Percentiles rank a stretch among this genome's conserved stretches.
Conservation (phyloP, 75 land plant species). For the Sequoiadendron giganteum region DNA sequence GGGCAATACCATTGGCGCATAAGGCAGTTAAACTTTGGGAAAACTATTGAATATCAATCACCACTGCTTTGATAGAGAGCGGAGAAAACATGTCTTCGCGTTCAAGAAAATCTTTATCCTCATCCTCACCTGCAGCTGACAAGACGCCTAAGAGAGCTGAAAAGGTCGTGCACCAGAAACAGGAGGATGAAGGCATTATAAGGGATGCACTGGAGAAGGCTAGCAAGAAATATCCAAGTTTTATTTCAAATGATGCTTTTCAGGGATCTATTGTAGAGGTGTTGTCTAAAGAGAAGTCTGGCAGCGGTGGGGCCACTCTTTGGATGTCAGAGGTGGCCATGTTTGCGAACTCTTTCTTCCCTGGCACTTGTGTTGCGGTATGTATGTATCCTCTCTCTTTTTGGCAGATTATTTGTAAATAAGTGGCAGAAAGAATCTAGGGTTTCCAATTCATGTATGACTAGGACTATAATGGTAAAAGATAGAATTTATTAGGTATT, state of each 20-base stretch:
- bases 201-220: constrained; percentile 20
- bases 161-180: background rate
- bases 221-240: constrained; percentile 34
- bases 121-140: background rate
- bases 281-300: constrained; percentile 11
- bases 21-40: background rate
- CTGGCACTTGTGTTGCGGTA: constrained; percentile 65
- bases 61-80: background rate
- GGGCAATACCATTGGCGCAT: constrained; percentile 21
- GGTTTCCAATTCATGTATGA: background rate
- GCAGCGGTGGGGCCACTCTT: constrained; percentile 22
- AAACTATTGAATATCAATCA: background rate
- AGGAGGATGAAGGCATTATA: constrained; percentile 8
- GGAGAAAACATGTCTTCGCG: background rate
- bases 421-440: background rate
- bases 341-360: constrained; percentile 35
- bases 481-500: background rate
- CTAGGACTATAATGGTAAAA: background rate
- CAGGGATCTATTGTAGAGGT: constrained; percentile 35
- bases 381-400: background rate
- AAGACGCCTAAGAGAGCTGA: background rate
- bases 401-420: background rate
- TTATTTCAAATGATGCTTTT: constrained; percentile 45
- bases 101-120: background rate
- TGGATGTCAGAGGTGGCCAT: constrained; percentile 79